Evolutionary conservation across 2,329 filamentous ascomycete species (phyloP), one percentile per base, ranked within the genome.

Genomic region (Gaeumannomyces tritici): DNA sequence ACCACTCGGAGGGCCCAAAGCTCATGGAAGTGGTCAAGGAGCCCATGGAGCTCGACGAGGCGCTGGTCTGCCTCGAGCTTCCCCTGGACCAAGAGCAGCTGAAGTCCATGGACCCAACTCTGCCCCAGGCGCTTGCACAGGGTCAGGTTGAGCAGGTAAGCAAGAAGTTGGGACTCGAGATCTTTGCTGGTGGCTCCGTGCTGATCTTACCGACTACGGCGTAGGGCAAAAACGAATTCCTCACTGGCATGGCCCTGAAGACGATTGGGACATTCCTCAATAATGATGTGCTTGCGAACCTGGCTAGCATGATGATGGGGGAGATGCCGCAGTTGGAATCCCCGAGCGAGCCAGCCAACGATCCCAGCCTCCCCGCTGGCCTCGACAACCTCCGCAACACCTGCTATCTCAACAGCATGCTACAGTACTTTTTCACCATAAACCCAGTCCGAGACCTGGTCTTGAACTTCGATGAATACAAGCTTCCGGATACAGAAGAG

Each of bases 341-440:
- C 26, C 26, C 31, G 54, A 24, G 29, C 64, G 70, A 63, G 68
- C 71, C 11, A 65, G 70, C 71, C 18, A 70, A 78, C 26, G 54
- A 61, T 62, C 69, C 75, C 58, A 79, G 83, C 33, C 86, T 90
- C 73, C 95, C 95, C 0, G 90, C 96, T 27, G 95, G 95, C 0
- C 81, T 98, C 7, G 84, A 87, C 66, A 99, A 98, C 68, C 96
- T 98, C 63, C 93, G 95, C 64, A 99, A 99, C 70, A 99, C 96
- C 0, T 99, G 95, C 73, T 99, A 99, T 70, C 81, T 99, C 62
- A 99, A 99, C 78, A 98, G 93, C 75, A 83, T 99, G 59, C 80
- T 99, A 12, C 95, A 99, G 69, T 98, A 96, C 71, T 89, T 97
- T 67, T 97, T 96, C 72, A 96, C 93, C 0, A 85, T 98, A 62